These are phyloP conservation scores for Amanita brunnescens DNA, from an alignment of 768 basidiomycete genomes.

Conservation along the genomic window DNA sequence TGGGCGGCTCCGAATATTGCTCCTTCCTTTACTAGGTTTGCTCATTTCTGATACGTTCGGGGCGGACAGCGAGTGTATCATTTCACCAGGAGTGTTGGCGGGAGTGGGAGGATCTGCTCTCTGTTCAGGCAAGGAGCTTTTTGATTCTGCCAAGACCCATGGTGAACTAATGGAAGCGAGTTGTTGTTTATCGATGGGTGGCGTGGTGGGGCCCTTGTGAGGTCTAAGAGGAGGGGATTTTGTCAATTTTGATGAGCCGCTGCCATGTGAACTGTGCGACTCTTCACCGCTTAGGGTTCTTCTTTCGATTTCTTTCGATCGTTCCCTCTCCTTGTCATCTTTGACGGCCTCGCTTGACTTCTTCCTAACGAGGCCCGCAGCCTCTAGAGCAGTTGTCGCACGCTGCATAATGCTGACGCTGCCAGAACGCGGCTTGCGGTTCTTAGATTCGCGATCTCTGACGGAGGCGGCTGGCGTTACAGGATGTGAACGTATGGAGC, in stretches of 20 bases:
- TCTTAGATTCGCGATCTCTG: slow-evolving; percentile 37
- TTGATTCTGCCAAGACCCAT: slow-evolving; percentile 56
- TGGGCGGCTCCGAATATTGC: slow-evolving; percentile 50
- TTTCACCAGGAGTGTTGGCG: slow-evolving; percentile 45
- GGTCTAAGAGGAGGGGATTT: slow-evolving; percentile 62
- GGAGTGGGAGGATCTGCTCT: slow-evolving; percentile 32
- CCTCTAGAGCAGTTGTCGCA: slow-evolving; percentile 85
- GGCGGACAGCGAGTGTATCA: slow-evolving; percentile 36
- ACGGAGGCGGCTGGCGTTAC: slow-evolving; percentile 59
- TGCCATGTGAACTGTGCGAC: slow-evolving; percentile 56
- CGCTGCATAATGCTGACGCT: slow-evolving; percentile 96
- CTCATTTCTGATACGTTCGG: slow-evolving; percentile 27
- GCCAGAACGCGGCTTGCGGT: slow-evolving; percentile 68
- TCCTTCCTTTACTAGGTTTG: slow-evolving; percentile 11
- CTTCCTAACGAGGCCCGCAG: slow-evolving; percentile 75
- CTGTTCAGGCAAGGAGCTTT: slow-evolving; percentile 27
- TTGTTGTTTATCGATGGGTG: slow-evolving; percentile 36
- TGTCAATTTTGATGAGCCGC: slow-evolving; percentile 48
- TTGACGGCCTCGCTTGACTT: slow-evolving; percentile 69
- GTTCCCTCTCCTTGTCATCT: slow-evolving; percentile 47
- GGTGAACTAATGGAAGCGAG: slow-evolving; percentile 49
- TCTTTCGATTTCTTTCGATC: slow-evolving; percentile 36
- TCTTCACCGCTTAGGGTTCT: slow-evolving; percentile 41
- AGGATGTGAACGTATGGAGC: slow-evolving; percentile 53
- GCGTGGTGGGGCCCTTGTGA: slow-evolving; percentile 45